Base-by-base conservation (phyloP, 163 green algal genomes). In the Trebouxiophyceae sp. region DNA sequence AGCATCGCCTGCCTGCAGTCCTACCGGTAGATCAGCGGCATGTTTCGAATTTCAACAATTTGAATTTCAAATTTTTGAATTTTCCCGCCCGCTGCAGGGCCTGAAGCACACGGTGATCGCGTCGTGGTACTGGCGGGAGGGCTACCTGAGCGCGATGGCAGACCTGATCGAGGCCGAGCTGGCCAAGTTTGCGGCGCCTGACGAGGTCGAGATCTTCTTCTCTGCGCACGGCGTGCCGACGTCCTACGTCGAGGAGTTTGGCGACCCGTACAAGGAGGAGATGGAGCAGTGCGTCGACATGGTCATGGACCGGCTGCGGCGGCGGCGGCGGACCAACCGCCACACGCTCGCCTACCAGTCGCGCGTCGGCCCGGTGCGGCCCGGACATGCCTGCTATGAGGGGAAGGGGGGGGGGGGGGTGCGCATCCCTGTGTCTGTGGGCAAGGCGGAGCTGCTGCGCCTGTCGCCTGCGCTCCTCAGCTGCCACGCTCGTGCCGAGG, bases 191-290 rank as follows among this genome's bases (percentile, higher is more conserved):
- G 59, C 64, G 20, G 45, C 54, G 5, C 60, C 57, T 24, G 33
- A 62, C 12, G 54, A 61, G 47, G 54, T 39, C 19, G 65, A 65
- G 44, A 81, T 99, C n/a, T 99, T 99, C 78, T 99, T 99, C 86
- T 89, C 71, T 30, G 95, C 95, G 45, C 95, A 99, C 76, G 95
- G 95, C 32, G 95, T 99, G 58, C 95, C 95, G 33, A 84, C 92
- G 65, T 89, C 78, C 0, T 99, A 99, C 77, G 88, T 96, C 12
- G 78, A 89, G 44, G 77, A 94, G 62, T 33, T 57, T 62, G 92
- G 92, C 2, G 93, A 98, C 73, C 93, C 93, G 1, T 98, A 98
- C 82, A 94, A 95, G 74, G 93, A 96, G 66, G 94, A 99, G 82
- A 99, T 99, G 93, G 93, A 99, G 84, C 85, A 97, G 71, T 98